Conservation (phyloP, 2,329 filamentous ascomycete genomes). For the Diaporthe sp. region DNA sequence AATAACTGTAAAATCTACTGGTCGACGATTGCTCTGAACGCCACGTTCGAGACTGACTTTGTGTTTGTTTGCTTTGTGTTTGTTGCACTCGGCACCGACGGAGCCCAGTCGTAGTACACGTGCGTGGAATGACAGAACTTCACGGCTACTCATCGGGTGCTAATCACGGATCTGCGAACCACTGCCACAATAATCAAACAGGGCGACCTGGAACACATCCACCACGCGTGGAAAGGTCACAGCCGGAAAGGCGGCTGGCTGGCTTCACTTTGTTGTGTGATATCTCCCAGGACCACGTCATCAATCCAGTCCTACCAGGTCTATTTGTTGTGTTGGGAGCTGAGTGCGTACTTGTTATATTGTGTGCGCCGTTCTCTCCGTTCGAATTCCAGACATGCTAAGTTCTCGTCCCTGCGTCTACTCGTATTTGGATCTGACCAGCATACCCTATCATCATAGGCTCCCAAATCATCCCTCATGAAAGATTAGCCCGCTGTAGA, state of each 20-base stretch:
- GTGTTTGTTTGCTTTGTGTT: not conserved
- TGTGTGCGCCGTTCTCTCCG: not conserved
- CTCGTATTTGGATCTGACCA: not conserved
- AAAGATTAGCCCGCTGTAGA: not conserved
- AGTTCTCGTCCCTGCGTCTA: not conserved
- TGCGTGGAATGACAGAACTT: not conserved
- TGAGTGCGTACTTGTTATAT: not conserved
- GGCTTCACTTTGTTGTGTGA: no score
- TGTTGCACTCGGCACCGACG: not conserved
- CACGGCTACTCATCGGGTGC: not conserved
- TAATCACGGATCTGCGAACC: not conserved
- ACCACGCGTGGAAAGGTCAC: not conserved
- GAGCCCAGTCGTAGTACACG: not conserved
- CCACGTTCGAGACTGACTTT: not conserved
- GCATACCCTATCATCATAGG: not conserved
- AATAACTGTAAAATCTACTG: not conserved
- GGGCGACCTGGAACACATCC: fast-evolving
- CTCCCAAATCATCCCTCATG: not conserved
- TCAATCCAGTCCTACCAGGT: not conserved
- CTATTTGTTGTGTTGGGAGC: not conserved
- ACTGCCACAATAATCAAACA: not conserved
- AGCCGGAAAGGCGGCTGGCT: not conserved
- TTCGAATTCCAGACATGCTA: not conserved
- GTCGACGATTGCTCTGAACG: no score
- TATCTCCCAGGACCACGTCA: not conserved